Evolutionary conservation across 768 basidiomycete genomes (phyloP), one percentile per base, ranked within the genome.

Genomic region (Boletus speciosus): DNA sequence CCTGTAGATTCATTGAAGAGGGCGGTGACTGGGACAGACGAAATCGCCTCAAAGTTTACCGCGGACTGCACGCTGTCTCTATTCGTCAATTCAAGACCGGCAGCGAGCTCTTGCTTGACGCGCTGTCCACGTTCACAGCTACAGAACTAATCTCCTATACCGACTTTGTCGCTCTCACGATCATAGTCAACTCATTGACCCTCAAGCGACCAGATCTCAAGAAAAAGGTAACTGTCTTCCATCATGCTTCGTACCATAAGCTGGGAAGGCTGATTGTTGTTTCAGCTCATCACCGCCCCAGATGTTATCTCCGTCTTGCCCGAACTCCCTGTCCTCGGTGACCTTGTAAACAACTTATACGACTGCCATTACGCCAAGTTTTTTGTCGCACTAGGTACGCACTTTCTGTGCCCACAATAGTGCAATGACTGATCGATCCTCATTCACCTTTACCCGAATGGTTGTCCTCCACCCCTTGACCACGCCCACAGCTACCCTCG

Each of bases 21-120:
- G 96, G 96, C 1, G 96, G 96, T 42, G 96, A 99, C 74, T 99
- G 96, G 96, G 96, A 99, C 70, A 79, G 96, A 50, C 83, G 94
- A 37, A 99, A 98, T 71, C 83, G 96, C 42, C 82, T 98, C 63
- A 99, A 99, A 72, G 96, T 98, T 39, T 99, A 98, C 75, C 83
- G 84, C 47, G 95, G 88, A 44, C 76, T 97, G 0, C 89, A 96
- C 65, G 76, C 87, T 40, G 74, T 96, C 32, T 88, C 91, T 31
- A 87, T 91, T 57, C 87, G 96, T n/a, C 86, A 95, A 64, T 98
- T 98, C 39, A 86, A 90, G 65, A 82, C 81, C 21, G 93, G 85
- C 5, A 85, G 85, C n/a, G 84, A 86, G 36, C 82, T 97, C 10
- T 78, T 98, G 55, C 81, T 94, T 44, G 96, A 98, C 61, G 91